Percentiles rank a stretch among this genome's conserved stretches.
Conservation (phyloP, 2,329 filamentous ascomycete species). For the Cryphonectria japonica region DNA sequence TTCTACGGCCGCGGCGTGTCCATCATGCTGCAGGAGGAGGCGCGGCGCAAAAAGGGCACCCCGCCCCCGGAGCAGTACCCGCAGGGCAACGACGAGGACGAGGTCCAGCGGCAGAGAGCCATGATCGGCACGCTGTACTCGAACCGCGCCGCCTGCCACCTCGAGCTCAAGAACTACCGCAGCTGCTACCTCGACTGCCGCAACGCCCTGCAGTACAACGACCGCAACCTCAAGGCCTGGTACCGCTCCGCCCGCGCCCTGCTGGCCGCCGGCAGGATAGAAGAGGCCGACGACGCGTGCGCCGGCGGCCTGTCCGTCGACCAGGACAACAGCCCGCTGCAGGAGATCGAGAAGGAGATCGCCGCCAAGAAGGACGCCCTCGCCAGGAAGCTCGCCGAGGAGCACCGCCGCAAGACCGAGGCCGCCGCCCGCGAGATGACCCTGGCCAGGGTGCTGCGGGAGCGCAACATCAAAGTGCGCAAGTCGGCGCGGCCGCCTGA, state of each 20-base stretch:
- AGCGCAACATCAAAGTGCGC: slow-evolving; percentile 71
- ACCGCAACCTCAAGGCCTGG: slow-evolving; percentile 83
- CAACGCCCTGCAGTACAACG: slow-evolving; percentile 76
- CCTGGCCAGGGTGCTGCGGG: slow-evolving; percentile 67
- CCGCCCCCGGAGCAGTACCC: slow-evolving; percentile 48
- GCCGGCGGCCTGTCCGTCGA: slow-evolving; percentile 75
- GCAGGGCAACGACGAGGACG: slow-evolving; percentile 60
- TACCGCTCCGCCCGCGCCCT: slow-evolving; percentile 84
- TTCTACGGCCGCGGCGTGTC: slow-evolving; percentile 89
- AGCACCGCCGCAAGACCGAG: slow-evolving; percentile 55
- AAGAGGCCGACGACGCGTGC: slow-evolving; percentile 81
- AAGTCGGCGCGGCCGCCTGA: slow-evolving; percentile 75
- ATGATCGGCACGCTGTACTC: slow-evolving; percentile 78
- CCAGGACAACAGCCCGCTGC: slow-evolving; percentile 67
- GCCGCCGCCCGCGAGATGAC: slow-evolving; percentile 61
- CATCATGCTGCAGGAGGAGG: slow-evolving; percentile 68
- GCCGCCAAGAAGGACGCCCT: slow-evolving; percentile 55
- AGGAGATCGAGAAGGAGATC: slow-evolving; percentile 66
- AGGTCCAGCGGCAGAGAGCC: slow-evolving; percentile 55
- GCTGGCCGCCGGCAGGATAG: slow-evolving; percentile 75
- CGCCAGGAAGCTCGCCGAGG: slow-evolving; percentile 38
- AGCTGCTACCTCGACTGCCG: slow-evolving; percentile 85
- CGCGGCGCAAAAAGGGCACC: slow-evolving; percentile 50
- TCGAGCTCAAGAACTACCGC: slow-evolving; percentile 87
- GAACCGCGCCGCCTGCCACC: slow-evolving; percentile 88